Percentiles rank a stretch among this genome's conserved stretches.
Evolutionary conservation across 192 early-diverging fungal species (phyloP).

Genomic region (Hyaloraphidium curvatum): DNA sequence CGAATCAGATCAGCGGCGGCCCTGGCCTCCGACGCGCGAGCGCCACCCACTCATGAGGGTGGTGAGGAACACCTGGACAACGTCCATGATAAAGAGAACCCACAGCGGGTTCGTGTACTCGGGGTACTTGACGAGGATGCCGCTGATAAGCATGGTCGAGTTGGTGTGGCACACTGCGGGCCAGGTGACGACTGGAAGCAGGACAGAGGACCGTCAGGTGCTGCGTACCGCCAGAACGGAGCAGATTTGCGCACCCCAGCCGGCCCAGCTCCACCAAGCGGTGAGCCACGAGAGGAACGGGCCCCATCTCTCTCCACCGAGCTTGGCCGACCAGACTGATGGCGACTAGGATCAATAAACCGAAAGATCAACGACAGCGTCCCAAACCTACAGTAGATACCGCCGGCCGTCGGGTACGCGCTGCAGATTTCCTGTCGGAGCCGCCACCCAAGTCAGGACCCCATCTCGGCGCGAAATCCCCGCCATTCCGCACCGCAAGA

Average conservation of each 20-base stretch:
- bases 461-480: not conserved
- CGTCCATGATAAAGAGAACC: not conserved
- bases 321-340: not conserved
- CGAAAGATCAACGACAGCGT: not conserved
- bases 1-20: not conserved
- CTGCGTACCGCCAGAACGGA: too few species aligned
- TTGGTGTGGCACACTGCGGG: not conserved
- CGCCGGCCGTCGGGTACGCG: not conserved
- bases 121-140: not conserved
- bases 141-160: not conserved
- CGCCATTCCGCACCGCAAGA: not conserved
- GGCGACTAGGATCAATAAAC: too few species aligned
- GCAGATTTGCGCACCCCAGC: too few species aligned
- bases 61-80: not conserved
- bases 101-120: not conserved
- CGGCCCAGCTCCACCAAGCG: constrained; percentile 2
- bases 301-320: not conserved
- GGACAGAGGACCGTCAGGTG: too few species aligned
- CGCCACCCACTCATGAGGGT: not conserved
- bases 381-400: not conserved
- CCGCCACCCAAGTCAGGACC: not conserved
- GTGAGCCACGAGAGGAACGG: constrained; percentile 1
- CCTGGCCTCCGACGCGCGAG: not conserved
- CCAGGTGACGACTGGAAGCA: not conserved
- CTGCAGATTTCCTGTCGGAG: not conserved